Conservation (phyloP, 176 grass and related monocot genomes). For the Bothriochloa decipiens region DNA sequence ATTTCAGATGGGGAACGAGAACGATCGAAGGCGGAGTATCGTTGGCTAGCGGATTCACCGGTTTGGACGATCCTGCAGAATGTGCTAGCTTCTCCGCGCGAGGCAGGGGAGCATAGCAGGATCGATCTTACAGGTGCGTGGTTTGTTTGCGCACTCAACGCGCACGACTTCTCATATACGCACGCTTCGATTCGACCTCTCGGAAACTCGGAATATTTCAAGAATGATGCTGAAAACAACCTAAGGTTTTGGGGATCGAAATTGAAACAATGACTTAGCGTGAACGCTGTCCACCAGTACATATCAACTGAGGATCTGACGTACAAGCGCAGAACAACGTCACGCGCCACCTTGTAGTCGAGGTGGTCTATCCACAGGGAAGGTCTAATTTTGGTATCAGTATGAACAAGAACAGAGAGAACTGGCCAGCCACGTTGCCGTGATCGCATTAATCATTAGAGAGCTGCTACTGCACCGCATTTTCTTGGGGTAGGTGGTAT, state of each 20-base stretch:
- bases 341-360: conserved; percentile 28
- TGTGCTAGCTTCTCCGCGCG: not conserved
- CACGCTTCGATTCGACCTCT: not conserved
- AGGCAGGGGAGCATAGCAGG: not conserved
- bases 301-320: not conserved
- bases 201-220: not conserved
- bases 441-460: not conserved
- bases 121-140: not conserved
- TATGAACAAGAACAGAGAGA: not conserved
- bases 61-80: not conserved
- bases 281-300: not conserved
- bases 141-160: not conserved
- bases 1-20: conserved; percentile 19
- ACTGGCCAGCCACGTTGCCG: not conserved
- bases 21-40: not conserved
- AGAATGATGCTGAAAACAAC: not conserved
- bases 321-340: not conserved
- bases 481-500: not conserved
- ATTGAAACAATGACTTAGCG: not conserved
- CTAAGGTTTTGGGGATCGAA: not conserved
- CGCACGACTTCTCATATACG: not conserved
- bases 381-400: not conserved
- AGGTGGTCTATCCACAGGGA: not conserved
- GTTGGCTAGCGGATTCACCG: conserved; percentile 17
- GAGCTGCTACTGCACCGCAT: not conserved